Conservation (phyloP, 352 stramenopile species). For the Phytophthora chlamydospora region DNA sequence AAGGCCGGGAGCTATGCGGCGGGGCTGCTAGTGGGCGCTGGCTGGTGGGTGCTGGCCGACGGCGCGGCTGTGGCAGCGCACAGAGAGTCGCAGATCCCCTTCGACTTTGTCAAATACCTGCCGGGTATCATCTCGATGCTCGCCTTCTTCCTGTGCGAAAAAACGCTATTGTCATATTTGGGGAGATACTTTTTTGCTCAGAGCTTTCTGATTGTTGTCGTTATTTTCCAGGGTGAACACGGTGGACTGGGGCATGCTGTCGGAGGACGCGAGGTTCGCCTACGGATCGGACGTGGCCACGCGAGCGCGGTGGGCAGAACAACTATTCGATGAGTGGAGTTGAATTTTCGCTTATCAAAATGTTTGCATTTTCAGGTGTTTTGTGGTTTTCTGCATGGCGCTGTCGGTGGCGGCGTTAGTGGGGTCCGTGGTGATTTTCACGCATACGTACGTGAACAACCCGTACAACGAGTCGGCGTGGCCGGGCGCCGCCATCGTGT, state of each 20-base stretch:
- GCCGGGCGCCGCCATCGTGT: conserved; percentile 61
- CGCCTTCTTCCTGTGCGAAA: conserved; percentile 58
- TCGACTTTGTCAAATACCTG: conserved; percentile 65
- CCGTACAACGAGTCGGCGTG: conserved; percentile 58
- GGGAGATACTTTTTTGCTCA: background rate
- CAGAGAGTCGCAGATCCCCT: conserved; percentile 58
- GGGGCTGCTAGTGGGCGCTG: conserved; percentile 57
- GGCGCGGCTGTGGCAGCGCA: conserved; percentile 49
- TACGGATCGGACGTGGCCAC: conserved; percentile 57
- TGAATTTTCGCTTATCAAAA: conserved; percentile 4
- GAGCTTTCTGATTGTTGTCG: background rate
- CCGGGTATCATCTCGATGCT: conserved; percentile 62
- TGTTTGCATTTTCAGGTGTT: conserved; percentile 37
- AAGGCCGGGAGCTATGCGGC: conserved; percentile 53
- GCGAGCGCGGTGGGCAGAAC: conserved; percentile 40
- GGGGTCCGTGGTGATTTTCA: conserved; percentile 63
- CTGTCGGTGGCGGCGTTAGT: conserved; percentile 47
- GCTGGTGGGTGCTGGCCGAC: conserved; percentile 70
- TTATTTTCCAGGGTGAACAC: conserved; percentile 70
- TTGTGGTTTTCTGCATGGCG: conserved; percentile 61
- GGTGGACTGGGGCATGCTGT: conserved; percentile 71
- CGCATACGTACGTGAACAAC: conserved; percentile 66
- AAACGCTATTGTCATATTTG: conserved; percentile 6
- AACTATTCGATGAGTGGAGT: background rate
- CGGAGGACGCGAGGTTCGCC: conserved; percentile 43